phyloP scores from a whole-genome alignment of 805 yeast species.

The Sugiyamaella valdiviana region DNA sequence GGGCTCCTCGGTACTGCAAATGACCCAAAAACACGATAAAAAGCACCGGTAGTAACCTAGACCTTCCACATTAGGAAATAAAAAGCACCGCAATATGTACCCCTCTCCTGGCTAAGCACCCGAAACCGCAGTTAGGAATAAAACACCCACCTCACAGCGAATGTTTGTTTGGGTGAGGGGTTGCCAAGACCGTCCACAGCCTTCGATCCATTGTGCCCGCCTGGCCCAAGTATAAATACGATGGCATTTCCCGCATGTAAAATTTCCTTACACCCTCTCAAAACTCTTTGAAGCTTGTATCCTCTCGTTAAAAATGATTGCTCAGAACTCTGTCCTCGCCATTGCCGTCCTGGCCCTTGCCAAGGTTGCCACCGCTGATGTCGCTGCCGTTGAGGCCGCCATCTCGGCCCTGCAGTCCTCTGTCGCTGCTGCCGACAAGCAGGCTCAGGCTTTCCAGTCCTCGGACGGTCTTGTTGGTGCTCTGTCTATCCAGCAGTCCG shows the following conservation, averaged over 20 bases:
- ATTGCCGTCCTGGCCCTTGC: slow-evolving; percentile 6
- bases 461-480: slow-evolving; percentile 27
- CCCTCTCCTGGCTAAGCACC: neutral
- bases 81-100: neutral
- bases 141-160: neutral
- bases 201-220: slow-evolving; percentile 4
- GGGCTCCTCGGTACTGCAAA: neutral
- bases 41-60: neutral
- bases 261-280: neutral
- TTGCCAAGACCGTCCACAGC: slow-evolving; percentile 1
- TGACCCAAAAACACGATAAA: neutral
- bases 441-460: slow-evolving; percentile 8
- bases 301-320: slow-evolving; percentile 10
- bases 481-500: slow-evolving; percentile 25
- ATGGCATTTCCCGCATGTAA: neutral
- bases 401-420: slow-evolving; percentile 7
- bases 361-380: slow-evolving; percentile 4
- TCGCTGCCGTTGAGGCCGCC: slow-evolving; percentile 10
- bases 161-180: neutral
- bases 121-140: neutral
- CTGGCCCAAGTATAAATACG: slow-evolving; percentile 4
- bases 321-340: slow-evolving; percentile 6
- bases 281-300: slow-evolving; percentile 1
- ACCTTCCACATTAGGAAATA: neutral
- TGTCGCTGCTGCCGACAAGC: slow-evolving; percentile 12